Evolutionary conservation across 208 protist species (phyloP), one percentile per base, ranked within the genome.

Genomic region (Chromosphaera perkinsii): DNA sequence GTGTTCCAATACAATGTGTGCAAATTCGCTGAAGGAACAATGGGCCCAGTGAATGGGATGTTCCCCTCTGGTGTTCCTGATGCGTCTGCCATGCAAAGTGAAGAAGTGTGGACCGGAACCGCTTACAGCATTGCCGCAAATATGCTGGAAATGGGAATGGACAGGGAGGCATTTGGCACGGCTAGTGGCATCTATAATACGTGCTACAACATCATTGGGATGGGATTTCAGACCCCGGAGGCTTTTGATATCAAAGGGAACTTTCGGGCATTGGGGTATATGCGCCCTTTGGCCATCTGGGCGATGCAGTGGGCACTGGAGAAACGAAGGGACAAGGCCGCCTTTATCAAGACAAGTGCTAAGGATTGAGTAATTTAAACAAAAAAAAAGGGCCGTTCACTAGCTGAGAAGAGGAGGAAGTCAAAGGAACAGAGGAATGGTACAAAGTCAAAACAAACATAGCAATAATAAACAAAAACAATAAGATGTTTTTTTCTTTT

Each of bases 41-140:
- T 42, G 14, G 81, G 81, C 12, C 77, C 77, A 7, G 64, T 87
- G 5, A 87, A 87, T 61, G 83, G 82, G 54, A 84, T 85, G 72
- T 55, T 76, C 24, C 83, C 83, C 4, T 43, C 81, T 33, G 80
- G 78, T 40, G 4, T 32, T 1, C 26, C 72, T 1, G 83, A 87
- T 55, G 51, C 1, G 0, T 59, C 82, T 7, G 61, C 45, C 24
- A 49, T 87, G 29, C 82, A 87, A 47, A 80, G 70, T 1, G 37
- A 27, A 33, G 82, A 86, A 43, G 75, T 85, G 24, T 87, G 83
- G 83, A 76, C 80, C 27, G 83, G 83, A 1, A 84, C 78, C 17
- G 66, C 61, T 5, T 87, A 78, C 52, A 39, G 64, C 2, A 26
- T 87, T 3, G 81, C 83, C 9, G 62, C 79, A 20, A 72, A 52